phyloP scores from a whole-genome alignment of 2,329 filamentous ascomycete species.

The Kalaharituber pfeilii region DNA sequence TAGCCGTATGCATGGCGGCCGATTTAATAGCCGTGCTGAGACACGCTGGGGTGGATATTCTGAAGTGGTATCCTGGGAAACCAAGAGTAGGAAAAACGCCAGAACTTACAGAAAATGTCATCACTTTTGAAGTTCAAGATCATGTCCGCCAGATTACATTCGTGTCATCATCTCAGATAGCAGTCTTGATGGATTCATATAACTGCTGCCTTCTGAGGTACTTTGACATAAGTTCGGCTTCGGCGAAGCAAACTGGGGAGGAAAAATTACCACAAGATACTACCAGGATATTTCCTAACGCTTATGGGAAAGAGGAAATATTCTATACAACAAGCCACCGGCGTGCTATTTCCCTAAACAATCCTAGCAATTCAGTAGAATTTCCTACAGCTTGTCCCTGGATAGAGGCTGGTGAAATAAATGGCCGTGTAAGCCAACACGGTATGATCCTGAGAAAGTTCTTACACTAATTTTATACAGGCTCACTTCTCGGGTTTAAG shows the following conservation, averaged over 20 bases:
- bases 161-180: conserved; percentile 20
- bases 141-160: conserved; percentile 25
- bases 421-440: conserved; percentile 30
- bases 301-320: conserved; percentile 22
- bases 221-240: conserved; percentile 7
- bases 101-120: conserved; percentile 9
- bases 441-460: not conserved
- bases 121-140: conserved; percentile 13
- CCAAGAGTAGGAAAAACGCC: conserved; percentile 13
- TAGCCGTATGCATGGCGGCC: conserved; percentile 51
- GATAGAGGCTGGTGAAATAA: conserved; percentile 29
- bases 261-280: conserved; percentile 10
- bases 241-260: conserved; percentile 4
- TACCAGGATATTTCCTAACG: conserved; percentile 14
- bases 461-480: conserved; percentile 24
- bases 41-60: conserved; percentile 47
- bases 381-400: conserved; percentile 25
- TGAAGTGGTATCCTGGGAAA: conserved; percentile 39
- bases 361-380: conserved; percentile 13
- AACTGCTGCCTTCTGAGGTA: conserved; percentile 7
- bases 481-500: conserved; percentile 47
- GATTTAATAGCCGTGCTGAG: conserved; percentile 56
- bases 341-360: conserved; percentile 17
- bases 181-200: conserved; percentile 9
- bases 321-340: conserved; percentile 18